Evolutionary conservation across 1,139 yeast species (phyloP).

Genomic region (Pichia norvegensis): DNA sequence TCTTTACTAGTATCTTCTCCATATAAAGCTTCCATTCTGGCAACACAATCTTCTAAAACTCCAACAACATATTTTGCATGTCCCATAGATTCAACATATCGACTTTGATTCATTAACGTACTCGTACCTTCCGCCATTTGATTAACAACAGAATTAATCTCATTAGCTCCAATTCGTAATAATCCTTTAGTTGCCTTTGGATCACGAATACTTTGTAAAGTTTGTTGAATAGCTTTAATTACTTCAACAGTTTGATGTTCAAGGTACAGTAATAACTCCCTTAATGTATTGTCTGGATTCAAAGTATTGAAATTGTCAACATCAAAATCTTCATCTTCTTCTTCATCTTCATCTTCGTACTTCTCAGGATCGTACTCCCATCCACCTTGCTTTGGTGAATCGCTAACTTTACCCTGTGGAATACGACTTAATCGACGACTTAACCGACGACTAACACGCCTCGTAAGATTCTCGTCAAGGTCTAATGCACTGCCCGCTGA

Average conservation of each 20-base stretch:
- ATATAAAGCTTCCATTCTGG: slow-evolving; percentile 58
- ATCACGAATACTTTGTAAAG: slow-evolving; percentile 66
- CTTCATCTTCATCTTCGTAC: slow-evolving; percentile 14
- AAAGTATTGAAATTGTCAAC: slow-evolving; percentile 70
- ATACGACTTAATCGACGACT: slow-evolving; percentile 4
- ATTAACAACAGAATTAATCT: slow-evolving; percentile 66
- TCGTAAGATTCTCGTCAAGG: slow-evolving; percentile 13
- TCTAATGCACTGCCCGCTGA: slow-evolving; percentile 19
- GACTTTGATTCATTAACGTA: slow-evolving; percentile 80
- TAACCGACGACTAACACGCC: slow-evolving; percentile 13
- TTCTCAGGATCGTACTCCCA: slow-evolving; percentile 6
- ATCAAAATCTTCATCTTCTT: slow-evolving; percentile 39
- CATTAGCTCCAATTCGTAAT: slow-evolving; percentile 61
- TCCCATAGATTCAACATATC: slow-evolving; percentile 74
- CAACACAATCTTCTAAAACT: slow-evolving; percentile 75
- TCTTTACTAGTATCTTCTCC: slow-evolving; percentile 36
- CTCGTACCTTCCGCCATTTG: slow-evolving; percentile 91
- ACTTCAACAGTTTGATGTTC: slow-evolving; percentile 94
- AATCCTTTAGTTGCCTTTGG: slow-evolving; percentile 73
- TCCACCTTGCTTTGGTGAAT: neutral
- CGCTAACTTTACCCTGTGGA: neutral
- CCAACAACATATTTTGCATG: slow-evolving; percentile 90
- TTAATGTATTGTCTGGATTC: slow-evolving; percentile 81
- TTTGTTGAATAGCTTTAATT: slow-evolving; percentile 78
- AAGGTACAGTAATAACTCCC: slow-evolving; percentile 74